These are phyloP conservation scores for Solanum arcanum DNA, from an alignment of 257 asterid genomes.

Conservation along the genomic window DNA sequence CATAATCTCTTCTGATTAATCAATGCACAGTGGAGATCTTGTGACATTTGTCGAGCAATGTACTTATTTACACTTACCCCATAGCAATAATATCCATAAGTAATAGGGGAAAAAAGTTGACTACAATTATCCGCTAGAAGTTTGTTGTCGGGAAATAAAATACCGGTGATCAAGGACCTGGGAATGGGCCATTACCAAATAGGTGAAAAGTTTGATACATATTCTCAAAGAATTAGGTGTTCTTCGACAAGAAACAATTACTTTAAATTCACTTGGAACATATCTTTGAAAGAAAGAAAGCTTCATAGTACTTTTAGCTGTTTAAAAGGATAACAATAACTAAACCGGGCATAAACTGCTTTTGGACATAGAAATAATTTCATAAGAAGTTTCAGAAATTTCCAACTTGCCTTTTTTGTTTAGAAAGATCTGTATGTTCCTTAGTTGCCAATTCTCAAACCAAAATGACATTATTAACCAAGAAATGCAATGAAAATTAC, in stretches of 20 bases:
- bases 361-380: background rate
- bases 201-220: background rate
- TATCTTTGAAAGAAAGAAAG: background rate
- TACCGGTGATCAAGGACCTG: background rate
- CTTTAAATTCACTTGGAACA: background rate
- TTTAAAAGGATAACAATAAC: background rate
- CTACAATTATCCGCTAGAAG: background rate
- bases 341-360: background rate
- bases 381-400: background rate
- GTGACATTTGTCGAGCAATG: background rate
- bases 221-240: background rate
- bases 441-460: background rate
- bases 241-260: background rate
- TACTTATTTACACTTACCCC: background rate
- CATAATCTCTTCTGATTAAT: background rate
- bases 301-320: background rate
- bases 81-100: background rate
- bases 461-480: background rate
- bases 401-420: background rate
- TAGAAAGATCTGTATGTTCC: background rate
- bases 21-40: background rate
- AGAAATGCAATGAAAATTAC: background rate
- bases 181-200: background rate
- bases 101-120: background rate
- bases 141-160: background rate